Evolutionary conservation across 805 yeast genomes (phyloP), one percentile per base, ranked within the genome.

Genomic region (Zygosaccharomyces bisporus): DNA sequence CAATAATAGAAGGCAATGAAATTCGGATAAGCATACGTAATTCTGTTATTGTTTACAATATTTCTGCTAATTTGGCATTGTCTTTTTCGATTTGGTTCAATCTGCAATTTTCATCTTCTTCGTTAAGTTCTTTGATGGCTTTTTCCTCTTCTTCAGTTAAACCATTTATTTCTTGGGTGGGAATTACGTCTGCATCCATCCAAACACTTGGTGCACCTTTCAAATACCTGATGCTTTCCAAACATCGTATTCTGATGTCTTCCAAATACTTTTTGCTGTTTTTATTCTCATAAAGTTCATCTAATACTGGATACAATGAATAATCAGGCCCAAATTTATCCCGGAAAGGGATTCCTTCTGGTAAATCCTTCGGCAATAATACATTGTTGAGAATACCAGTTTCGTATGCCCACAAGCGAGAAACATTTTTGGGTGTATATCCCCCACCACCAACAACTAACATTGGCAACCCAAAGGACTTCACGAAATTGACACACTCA

Each of bases 361-460:
- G 96, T 25, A 90, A 69, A 54, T 79, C 83, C n/a, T 82, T 68
- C 19, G 87, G 86, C 56, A 91, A 70, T 38, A 82, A 74, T 10
- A 83, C 87, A 55, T 86, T 83, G 53, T 93, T 83, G 60, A 91
- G 74, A 20, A 93, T 74, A 27, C 96, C 91, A 0, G 96, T 82
- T 67, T 93, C 99, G 60, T 75, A 90, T 2, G 96, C 79, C 98
- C 99, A 91, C 9, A 95, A 77, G 54, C 99, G 74, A 4, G 97
- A 88, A 39, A 93, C 99, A 63, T 93, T 93, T 64, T 97, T 77
- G 77, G 95, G 95, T 2, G 99, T 93, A 69, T 93, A 93, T 16
- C 99, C 99, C 55, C 99, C 99, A 39, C 99, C 99, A 32, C 99
- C 99, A 16, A 93, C 74, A 23, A 93, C 95, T 82, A 93, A 77